Percentiles rank a stretch among this genome's conserved stretches.
phyloP scores from a whole-genome alignment of 176 grass and related monocot species.

The Alloteropsis semialata region DNA sequence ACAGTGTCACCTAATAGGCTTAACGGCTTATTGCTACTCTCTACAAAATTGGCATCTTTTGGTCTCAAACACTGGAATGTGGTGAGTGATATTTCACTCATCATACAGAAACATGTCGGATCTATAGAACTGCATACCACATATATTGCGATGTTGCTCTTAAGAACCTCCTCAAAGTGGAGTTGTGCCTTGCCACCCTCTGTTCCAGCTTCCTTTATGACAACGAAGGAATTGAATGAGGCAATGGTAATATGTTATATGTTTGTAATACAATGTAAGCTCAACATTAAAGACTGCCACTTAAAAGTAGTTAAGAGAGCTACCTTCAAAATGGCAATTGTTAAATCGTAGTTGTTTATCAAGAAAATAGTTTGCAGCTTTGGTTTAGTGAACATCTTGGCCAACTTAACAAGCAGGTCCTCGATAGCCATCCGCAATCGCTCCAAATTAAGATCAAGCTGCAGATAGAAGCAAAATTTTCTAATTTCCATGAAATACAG shows the following conservation, averaged over 20 bases:
- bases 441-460: slow-evolving; percentile 97
- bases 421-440: slow-evolving; percentile 88
- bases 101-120: not conserved
- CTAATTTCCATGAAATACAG: slow-evolving; percentile 9
- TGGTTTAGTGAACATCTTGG: slow-evolving; percentile 75
- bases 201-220: slow-evolving; percentile 81
- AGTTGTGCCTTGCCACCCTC: slow-evolving; percentile 84
- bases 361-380: slow-evolving; percentile 92
- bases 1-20: no score
- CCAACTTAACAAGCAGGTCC: slow-evolving; percentile 90
- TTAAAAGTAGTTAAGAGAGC: slow-evolving; percentile 7
- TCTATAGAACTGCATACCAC: slow-evolving; percentile 65
- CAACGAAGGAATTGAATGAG: slow-evolving; percentile 17
- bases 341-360: slow-evolving; percentile 99
- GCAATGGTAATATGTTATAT: not conserved
- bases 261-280: not conserved
- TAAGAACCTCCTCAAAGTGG: slow-evolving; percentile 93
- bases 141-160: slow-evolving; percentile 95
- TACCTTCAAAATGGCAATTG: slow-evolving; percentile 88
- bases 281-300: not conserved
- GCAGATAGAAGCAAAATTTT: slow-evolving; percentile 21
- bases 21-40: not conserved
- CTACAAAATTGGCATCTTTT: not conserved
- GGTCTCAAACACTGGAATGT: slow-evolving; percentile 9
- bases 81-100: not conserved